phyloP scores from a whole-genome alignment of 202 grass and related monocot species.

The Panicum hallii region DNA sequence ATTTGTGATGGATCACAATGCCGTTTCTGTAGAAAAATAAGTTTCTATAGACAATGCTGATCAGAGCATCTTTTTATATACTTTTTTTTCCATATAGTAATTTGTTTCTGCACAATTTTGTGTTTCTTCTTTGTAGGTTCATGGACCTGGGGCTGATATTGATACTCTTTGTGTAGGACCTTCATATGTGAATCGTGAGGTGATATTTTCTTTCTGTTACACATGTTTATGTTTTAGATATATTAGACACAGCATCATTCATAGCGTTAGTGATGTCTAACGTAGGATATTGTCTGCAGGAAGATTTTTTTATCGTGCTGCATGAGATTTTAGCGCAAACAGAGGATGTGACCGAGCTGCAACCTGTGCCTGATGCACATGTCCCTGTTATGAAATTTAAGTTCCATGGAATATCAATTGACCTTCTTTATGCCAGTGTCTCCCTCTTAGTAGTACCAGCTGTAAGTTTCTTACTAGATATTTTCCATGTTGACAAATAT shows the following conservation, averaged over 20 bases:
- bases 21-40: not conserved
- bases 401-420: conserved; percentile 92
- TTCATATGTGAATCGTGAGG: conserved; percentile 97
- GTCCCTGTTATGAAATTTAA: conserved; percentile 99
- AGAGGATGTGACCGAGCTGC: conserved; percentile 80
- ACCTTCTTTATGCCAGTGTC: conserved; percentile 95
- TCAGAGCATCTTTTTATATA: not conserved
- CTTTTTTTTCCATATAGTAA: not conserved
- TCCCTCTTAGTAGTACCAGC: conserved; percentile 85
- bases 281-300: conserved; percentile 57
- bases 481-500: not conserved
- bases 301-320: conserved; percentile 93
- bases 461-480: conserved; percentile 51
- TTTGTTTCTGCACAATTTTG: conserved; percentile 23
- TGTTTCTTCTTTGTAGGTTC: conserved; percentile 66
- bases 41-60: not conserved
- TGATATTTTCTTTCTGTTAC: conserved; percentile 36
- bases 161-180: conserved; percentile 96
- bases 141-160: conserved; percentile 90
- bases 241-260: not conserved
- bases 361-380: conserved; percentile 94
- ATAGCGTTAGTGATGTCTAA: conserved; percentile 26
- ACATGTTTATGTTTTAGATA: not conserved
- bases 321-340: conserved; percentile 80
- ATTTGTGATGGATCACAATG: not conserved